These are phyloP conservation scores for Phoma sp. DNA, from an alignment of 2,329 filamentous ascomycete species.

Conservation along the genomic window DNA sequence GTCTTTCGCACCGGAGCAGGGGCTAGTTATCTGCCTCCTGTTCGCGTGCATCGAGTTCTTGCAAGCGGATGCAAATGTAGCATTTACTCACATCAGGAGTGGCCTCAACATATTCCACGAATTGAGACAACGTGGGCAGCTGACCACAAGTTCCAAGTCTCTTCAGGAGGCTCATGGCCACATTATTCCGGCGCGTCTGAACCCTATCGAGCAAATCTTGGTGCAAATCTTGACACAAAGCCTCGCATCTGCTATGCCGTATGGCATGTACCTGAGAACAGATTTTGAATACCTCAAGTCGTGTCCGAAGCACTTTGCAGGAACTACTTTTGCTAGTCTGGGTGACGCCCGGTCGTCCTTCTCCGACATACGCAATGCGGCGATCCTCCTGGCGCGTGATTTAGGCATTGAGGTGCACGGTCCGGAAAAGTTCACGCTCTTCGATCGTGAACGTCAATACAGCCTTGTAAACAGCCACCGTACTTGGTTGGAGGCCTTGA, in stretches of 20 bases:
- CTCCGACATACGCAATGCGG: constrained; percentile 18
- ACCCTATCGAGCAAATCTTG: constrained; percentile 19
- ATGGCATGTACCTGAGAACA: constrained; percentile 14
- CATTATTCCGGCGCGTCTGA: background rate
- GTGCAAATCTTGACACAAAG: constrained; percentile 23
- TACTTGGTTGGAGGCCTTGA: constrained; percentile 9
- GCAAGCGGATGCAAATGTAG: constrained; percentile 47
- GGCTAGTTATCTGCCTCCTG: constrained; percentile 50
- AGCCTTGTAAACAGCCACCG: constrained; percentile 1
- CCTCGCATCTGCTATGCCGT: constrained; percentile 20
- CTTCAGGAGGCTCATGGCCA: background rate
- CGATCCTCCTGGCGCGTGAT: constrained; percentile 9
- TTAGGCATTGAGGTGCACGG: constrained; percentile 8
- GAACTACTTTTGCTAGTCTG: constrained; percentile 8
- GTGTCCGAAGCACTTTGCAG: constrained; percentile 3
- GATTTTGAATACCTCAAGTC: constrained; percentile 6
- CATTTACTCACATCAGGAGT: constrained; percentile 49
- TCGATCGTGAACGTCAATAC: constrained; percentile 5
- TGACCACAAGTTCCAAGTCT: background rate
- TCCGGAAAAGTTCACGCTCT: background rate
- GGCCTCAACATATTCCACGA: constrained; percentile 47
- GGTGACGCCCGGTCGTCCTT: constrained; percentile 12
- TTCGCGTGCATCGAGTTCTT: constrained; percentile 52
- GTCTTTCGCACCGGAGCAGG: constrained; percentile 35
- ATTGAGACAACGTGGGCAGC: background rate